A percentile compares a stretch with the other conserved stretches of the same genome.
phyloP scores from a whole-genome alignment of 1,139 yeast species.

The Barnettozyma hawaiiensis region DNA sequence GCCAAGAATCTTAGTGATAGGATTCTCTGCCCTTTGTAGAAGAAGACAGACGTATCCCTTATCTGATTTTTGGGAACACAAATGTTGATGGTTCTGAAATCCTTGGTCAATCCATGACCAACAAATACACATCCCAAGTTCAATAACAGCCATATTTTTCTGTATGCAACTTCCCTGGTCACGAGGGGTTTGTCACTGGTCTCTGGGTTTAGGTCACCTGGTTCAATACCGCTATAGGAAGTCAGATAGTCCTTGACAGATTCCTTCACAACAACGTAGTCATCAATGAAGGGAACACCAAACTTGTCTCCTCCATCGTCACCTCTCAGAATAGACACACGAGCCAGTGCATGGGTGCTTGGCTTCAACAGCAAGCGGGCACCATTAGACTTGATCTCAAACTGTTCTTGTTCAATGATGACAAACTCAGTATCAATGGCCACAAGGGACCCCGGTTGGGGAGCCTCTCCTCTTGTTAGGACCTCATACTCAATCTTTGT shows the following conservation, averaged over 20 bases:
- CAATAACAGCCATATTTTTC: conserved; percentile 81
- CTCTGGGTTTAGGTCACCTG: conserved; percentile 78
- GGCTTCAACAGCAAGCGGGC: conserved; percentile 66
- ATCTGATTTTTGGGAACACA: conserved; percentile 83
- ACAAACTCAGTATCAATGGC: conserved; percentile 99
- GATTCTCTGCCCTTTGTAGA: conserved; percentile 65
- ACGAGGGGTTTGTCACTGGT: conserved; percentile 68
- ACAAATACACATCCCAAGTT: conserved; percentile 89
- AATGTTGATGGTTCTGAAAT: conserved; percentile 87
- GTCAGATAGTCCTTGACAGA: conserved; percentile 83
- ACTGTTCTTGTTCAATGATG: conserved; percentile 68
- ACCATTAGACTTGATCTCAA: conserved; percentile 73
- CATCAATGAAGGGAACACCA: conserved; percentile 88
- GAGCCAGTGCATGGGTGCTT: conserved; percentile 69
- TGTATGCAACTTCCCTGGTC: conserved; percentile 75
- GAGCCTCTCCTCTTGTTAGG: conserved; percentile 63
- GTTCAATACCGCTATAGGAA: conserved; percentile 85
- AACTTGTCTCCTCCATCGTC: conserved; percentile 55
- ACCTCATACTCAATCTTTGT: conserved; percentile 58
- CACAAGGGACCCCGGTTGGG: conserved; percentile 65
- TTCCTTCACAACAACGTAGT: conserved; percentile 72
- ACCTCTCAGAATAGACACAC: conserved; percentile 85
- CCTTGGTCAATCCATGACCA: conserved; percentile 91
- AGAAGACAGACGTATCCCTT: conserved; percentile 82
- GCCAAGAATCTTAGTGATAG: conserved; percentile 87